These are phyloP conservation scores for Cadophora sp. DNA, from an alignment of 2,329 filamentous ascomycete genomes.

Conservation along the genomic window DNA sequence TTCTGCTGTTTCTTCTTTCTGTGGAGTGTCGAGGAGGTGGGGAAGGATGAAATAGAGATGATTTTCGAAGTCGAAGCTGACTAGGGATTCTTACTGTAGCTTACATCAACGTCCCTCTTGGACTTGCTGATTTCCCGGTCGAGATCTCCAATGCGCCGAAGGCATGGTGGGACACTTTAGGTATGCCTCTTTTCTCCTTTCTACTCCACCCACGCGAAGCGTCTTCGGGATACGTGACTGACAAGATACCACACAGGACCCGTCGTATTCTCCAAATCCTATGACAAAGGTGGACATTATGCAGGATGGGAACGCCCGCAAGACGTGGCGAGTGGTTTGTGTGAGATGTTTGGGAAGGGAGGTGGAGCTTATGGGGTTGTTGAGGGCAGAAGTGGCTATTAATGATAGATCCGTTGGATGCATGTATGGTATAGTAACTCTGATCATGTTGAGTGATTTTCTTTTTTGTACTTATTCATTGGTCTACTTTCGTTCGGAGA, in stretches of 20 bases:
- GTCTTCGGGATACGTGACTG: too few relatives aligned
- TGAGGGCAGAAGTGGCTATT: constrained; percentile 25
- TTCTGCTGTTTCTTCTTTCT: neutral
- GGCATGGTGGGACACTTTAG: constrained; percentile 60
- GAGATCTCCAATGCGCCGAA: constrained; percentile 61
- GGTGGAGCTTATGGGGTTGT: constrained; percentile 48
- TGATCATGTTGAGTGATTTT: neutral
- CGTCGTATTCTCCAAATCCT: constrained; percentile 58
- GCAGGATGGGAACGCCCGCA: constrained; percentile 63
- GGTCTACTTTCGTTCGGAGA: neutral
- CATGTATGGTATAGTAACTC: too few relatives aligned
- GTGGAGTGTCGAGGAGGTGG: too few relatives aligned
- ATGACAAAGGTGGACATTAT: constrained; percentile 54
- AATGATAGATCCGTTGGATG: too few relatives aligned
- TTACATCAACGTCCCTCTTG: constrained; percentile 52
- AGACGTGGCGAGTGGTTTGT: constrained; percentile 56
- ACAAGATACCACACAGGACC: constrained; percentile 47
- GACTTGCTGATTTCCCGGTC: constrained; percentile 61
- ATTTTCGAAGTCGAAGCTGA: too few relatives aligned
- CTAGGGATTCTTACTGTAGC: neutral
- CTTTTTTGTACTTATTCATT: neutral
- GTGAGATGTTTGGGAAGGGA: constrained; percentile 60
- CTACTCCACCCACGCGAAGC: too few relatives aligned
- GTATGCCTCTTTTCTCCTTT: neutral
- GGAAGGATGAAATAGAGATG: too few relatives aligned